Evolutionary conservation across 441 rosid species (phyloP).

Genomic region (Arabidopsis hybrid): DNA sequence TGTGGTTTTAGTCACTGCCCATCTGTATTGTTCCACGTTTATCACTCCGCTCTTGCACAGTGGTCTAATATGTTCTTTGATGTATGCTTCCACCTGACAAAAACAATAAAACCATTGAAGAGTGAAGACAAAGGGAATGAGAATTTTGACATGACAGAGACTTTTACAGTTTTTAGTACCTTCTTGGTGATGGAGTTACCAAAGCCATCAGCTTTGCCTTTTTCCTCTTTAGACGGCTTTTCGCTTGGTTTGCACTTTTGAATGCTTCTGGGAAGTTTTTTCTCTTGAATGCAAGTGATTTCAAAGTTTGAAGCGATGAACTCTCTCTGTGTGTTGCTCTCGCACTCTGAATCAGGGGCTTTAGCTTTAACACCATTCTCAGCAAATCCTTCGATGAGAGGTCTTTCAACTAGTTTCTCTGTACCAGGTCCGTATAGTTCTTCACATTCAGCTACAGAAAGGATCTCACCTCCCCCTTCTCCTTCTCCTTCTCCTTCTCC

Average conservation of each 20-base stretch:
- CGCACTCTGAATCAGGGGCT: slow-evolving; percentile 48
- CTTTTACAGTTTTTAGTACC: slow-evolving; percentile 51
- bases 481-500: neutral
- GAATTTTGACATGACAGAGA: neutral
- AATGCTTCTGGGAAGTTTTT: slow-evolving; percentile 39
- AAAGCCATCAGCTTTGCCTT: slow-evolving; percentile 41
- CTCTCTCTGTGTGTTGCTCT: slow-evolving; percentile 39
- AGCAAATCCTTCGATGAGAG: slow-evolving; percentile 54
- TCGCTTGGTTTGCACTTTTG: slow-evolving; percentile 41
- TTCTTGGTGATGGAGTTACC: slow-evolving; percentile 62
- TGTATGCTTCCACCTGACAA: slow-evolving; percentile 86
- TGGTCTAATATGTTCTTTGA: slow-evolving; percentile 97
- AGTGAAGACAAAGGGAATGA: slow-evolving; percentile 13
- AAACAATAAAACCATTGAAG: neutral
- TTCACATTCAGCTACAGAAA: slow-evolving; percentile 83
- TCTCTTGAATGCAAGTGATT: slow-evolving; percentile 47
- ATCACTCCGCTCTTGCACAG: slow-evolving; percentile 93
- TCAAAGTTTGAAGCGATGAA: slow-evolving; percentile 41
- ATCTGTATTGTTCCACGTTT: slow-evolving; percentile 81
- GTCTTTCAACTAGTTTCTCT: slow-evolving; percentile 64
- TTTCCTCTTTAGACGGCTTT: slow-evolving; percentile 53
- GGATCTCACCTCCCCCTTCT: slow-evolving; percentile 49
- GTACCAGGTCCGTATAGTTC: slow-evolving; percentile 90
- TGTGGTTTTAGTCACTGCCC: slow-evolving; percentile 90
- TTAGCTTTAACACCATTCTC: slow-evolving; percentile 45